phyloP scores from a whole-genome alignment of 2,329 filamentous ascomycete species.

The Exophiala sp. region DNA sequence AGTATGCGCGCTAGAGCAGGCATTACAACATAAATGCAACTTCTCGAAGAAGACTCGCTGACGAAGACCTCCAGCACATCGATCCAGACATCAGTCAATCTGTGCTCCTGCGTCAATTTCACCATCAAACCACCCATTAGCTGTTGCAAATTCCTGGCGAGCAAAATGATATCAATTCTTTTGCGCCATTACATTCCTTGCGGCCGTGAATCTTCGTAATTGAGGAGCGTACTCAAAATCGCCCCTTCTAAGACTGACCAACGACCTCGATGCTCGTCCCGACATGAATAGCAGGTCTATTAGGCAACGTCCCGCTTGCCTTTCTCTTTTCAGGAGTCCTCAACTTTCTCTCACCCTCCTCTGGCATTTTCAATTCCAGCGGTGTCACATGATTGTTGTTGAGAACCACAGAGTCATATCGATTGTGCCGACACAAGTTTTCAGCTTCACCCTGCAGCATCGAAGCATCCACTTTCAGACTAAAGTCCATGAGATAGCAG shows the following conservation, averaged over 20 bases:
- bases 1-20: no score
- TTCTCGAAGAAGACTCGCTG: no score
- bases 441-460: slow-evolving; percentile 52
- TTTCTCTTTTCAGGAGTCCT: slow-evolving; percentile 27
- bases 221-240: no score
- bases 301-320: slow-evolving; percentile 25
- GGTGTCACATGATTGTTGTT: slow-evolving; percentile 13
- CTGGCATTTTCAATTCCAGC: slow-evolving; percentile 17
- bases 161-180: no score
- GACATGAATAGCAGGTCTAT: slow-evolving; percentile 24
- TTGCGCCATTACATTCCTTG: no score
- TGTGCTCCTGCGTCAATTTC: no score
- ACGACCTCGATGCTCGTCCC: slow-evolving; percentile 19
- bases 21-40: no score
- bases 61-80: no score
- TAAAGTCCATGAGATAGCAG: slow-evolving; percentile 81
- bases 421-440: slow-evolving; percentile 36
- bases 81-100: no score
- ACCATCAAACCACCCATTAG: no score
- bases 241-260: slow-evolving; percentile 14
- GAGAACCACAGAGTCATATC: slow-evolving; percentile 19
- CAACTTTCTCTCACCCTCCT: slow-evolving; percentile 14
- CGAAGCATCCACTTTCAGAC: slow-evolving; percentile 63
- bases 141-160: no score
- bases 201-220: no score